Evolutionary conservation across 345 rosid species (phyloP).

Genomic region (Eucalyptus lansdowneana): DNA sequence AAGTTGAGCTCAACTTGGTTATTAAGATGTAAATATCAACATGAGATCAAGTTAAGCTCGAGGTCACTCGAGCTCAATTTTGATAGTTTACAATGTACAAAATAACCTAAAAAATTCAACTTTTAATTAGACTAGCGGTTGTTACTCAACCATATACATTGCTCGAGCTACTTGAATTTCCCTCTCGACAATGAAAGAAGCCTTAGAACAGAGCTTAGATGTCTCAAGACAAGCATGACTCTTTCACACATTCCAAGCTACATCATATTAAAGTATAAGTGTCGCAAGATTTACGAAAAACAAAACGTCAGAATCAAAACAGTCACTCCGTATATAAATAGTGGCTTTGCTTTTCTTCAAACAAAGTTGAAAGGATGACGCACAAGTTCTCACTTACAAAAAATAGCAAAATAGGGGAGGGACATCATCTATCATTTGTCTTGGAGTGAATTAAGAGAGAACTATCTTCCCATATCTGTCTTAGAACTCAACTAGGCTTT

Average conservation of each 20-base stretch:
- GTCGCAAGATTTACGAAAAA: background rate
- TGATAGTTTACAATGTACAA: background rate
- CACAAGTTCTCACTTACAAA: background rate
- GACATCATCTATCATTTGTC: background rate
- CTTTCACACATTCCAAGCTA: background rate
- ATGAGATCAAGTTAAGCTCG: background rate
- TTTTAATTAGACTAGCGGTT: background rate
- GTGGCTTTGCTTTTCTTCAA: background rate
- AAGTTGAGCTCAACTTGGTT: background rate
- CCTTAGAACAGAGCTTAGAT: background rate
- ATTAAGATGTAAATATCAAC: background rate
- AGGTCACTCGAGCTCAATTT: background rate
- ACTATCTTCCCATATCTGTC: background rate
- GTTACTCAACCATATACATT: background rate
- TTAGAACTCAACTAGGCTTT: background rate
- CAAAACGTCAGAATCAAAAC: rapidly evolving
- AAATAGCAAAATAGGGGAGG: background rate
- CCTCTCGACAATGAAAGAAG: background rate
- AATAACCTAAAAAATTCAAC: background rate
- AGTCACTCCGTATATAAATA: background rate
- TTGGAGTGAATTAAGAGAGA: background rate
- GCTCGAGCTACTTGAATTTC: background rate
- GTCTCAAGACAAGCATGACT: background rate
- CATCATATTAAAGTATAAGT: rapidly evolving
- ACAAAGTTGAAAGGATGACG: background rate